Percentiles rank a stretch among this genome's conserved stretches.
Conservation (phyloP, 768 basidiomycete genomes). For the Clitopilus hobsonii region DNA sequence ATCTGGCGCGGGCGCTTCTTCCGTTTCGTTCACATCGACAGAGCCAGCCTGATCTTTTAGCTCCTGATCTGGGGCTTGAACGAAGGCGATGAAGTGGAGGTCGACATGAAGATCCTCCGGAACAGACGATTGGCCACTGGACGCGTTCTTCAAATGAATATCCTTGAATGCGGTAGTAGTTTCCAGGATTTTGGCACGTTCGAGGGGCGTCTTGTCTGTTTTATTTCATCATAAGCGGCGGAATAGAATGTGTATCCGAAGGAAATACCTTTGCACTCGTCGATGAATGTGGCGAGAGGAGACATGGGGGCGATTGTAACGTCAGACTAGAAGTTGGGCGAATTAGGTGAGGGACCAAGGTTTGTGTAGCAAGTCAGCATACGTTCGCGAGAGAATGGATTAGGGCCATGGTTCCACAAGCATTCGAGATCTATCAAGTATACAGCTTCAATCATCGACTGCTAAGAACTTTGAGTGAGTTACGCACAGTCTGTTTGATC, state of each 20-base stretch:
- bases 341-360: not conserved
- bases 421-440: conserved; percentile 63
- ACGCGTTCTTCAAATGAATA: conserved; percentile 72
- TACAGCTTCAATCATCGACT: not conserved
- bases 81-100: conserved; percentile 86
- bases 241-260: not conserved
- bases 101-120: conserved; percentile 65
- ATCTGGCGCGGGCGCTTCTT: not conserved
- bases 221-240: not conserved
- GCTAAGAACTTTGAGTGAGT: not conserved
- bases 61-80: conserved; percentile 52
- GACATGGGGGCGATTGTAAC: conserved; percentile 52
- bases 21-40: conserved; percentile 14
- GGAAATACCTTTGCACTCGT: conserved; percentile 49
- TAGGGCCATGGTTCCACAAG: conserved; percentile 85
- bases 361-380: conserved; percentile 16
- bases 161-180: conserved; percentile 70
- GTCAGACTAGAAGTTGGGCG: conserved; percentile 37
- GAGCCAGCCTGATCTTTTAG: conserved; percentile 16
- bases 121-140: conserved; percentile 62
- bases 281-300: conserved; percentile 63
- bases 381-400: conserved; percentile 84
- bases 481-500: conserved; percentile 84
- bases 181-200: conserved; percentile 73
- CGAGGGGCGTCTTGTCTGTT: conserved; percentile 61